Base-by-base conservation (phyloP, 202 grass and related monocot species). In the Digitaria exilis region DNA sequence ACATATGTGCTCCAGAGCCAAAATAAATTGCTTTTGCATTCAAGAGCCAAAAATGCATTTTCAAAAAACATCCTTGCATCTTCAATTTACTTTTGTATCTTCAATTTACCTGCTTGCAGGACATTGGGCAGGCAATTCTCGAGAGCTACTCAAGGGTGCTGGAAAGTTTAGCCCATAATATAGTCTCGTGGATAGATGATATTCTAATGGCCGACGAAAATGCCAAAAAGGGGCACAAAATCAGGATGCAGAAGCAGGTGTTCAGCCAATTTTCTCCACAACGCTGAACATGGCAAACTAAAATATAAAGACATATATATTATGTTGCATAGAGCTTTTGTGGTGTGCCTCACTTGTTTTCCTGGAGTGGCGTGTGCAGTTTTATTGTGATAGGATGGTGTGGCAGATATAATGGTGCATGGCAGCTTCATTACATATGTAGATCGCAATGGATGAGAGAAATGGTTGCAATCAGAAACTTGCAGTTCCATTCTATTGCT, bases 121-220 rank as follows among this genome's bases (percentile, higher is more conserved):
- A 97, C 72, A 91, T 97, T 81, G 95, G 92, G 28, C 95, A 93
- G 61, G 90, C 95, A 41, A 93, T 98, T 82, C 87, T 98, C 12
- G 95, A 98, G 66, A 98, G 95, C 65, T 98, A 98, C 72, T 95
- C 92, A 45, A 93, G 95, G 72, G 95, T 98, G 25, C 81, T 98
- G 22, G 95, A 98, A 84, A 95, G 95, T 78, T 90, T 95, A 73
- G 92, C 95, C 39, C 94, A 88, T 63, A 97, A 84, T 45, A 85
- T 97, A 80, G 82, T 95, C 48, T 92, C 95, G 44, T 97, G 95
- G 95, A 95, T 97, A 79, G 95, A 97, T 79, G 87, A 93, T 76
- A 80, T 97, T 42, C 88, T 93, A 69, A 60, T 89, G 37, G 90
- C 91, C 25, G 73, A 98, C 78, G 84, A 77, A 88, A 88, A 89